Evolutionary conservation across 2,329 filamentous ascomycete species (phyloP), one percentile per base, ranked within the genome.

Genomic region (Aspergillus persii): DNA sequence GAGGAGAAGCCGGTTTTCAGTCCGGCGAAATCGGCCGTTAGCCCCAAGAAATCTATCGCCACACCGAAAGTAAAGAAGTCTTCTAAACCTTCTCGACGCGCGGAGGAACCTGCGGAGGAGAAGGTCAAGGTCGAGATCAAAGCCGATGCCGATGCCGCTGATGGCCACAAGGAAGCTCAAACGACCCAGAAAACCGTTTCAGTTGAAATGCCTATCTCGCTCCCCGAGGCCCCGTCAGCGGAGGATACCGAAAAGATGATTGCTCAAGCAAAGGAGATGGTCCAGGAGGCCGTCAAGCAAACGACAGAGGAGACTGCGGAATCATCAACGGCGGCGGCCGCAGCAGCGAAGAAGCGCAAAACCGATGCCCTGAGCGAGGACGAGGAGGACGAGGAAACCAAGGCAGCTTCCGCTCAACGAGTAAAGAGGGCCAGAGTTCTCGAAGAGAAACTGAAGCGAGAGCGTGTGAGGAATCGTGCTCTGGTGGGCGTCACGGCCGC

Each of bases 401-500:
- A 73, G 26, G 66, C 71, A 3, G 44, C 44, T 11, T 47, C 18
- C 27, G 11, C 26, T n/a, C 80, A 83, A 60, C 87, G 74, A 15
- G 76, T 77, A 6, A 98, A 98, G 85, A 91, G 89, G 72, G 86
- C 85, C 46, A 89, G 76, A 69, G 75, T 78, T 12, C 72, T 92
- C 1, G 90, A 95, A 73, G 85, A 90, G 49, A 89, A 95, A 76
- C 75, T 96, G 66, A 89, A 89, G 76, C 93, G 92, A 79, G 89
- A 96, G 78, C 90, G 88, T 71, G 91, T 97, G 65, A 89, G 91
- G 78, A 91, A 88, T 76, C 86, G 92, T 71, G 92, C 95, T 50
- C 80, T 96, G 61, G 84, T 96, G 63, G 94, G 95, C 59, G 85
- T 98, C 55, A 91, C 89, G 63, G 92, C 92, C 59, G 95, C 91